A percentile compares a stretch with the other conserved stretches of the same genome.
phyloP scores from a whole-genome alignment of 177 flowering plant genomes.

The Vitis hybrid region DNA sequence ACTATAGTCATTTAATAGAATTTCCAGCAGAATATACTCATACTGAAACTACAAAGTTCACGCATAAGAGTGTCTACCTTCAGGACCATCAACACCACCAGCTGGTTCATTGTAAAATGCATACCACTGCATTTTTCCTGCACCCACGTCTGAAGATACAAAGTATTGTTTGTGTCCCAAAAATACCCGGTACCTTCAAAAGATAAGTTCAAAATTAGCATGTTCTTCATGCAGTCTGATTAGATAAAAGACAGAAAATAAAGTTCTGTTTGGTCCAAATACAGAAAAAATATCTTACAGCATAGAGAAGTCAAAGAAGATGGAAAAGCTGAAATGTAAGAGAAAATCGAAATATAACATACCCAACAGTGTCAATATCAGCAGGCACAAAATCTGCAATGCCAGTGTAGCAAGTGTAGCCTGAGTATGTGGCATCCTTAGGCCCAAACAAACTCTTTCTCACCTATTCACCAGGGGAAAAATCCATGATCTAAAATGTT shows the following conservation, averaged over 20 bases:
- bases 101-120: constrained; percentile 83
- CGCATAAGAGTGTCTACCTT: constrained; percentile 36
- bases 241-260: background rate
- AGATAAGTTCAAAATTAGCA: constrained; percentile 16
- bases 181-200: constrained; percentile 86
- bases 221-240: background rate
- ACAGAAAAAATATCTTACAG: background rate
- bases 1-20: no score
- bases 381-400: constrained; percentile 95
- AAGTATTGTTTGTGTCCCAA: constrained; percentile 97
- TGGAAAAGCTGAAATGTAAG: background rate
- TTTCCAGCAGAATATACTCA: background rate
- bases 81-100: constrained; percentile 78
- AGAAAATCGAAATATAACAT: constrained; percentile 20
- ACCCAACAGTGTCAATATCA: constrained; percentile 94
- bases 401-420: constrained; percentile 95
- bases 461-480: constrained; percentile 47
- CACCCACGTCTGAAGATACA: constrained; percentile 97
- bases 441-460: constrained; percentile 78
- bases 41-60: constrained; percentile 4
- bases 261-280: background rate
- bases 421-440: constrained; percentile 72
- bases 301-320: constrained; percentile 5
- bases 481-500: background rate
- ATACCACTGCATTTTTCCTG: constrained; percentile 99